Evolutionary conservation across 2,329 filamentous ascomycete species (phyloP).

Genomic region (Ophiostoma pallidulum): DNA sequence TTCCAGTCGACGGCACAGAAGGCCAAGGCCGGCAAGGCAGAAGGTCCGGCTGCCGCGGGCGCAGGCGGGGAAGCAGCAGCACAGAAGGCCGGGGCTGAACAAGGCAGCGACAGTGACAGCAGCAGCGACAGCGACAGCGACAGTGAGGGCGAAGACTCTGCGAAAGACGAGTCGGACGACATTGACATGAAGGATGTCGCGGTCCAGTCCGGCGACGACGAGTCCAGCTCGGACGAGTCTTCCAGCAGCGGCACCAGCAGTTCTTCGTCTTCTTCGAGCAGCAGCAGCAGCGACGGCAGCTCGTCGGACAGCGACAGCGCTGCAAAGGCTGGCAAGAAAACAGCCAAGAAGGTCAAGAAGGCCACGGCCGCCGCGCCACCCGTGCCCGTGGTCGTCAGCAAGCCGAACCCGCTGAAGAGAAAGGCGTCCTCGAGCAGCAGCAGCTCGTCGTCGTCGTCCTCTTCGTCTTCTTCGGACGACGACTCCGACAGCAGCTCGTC

Average conservation of each 20-base stretch:
- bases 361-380: conserved; percentile 4
- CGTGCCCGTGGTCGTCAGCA: conserved; percentile 17
- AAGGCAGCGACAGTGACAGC: conserved; percentile 18
- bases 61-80: neutral
- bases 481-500: conserved; percentile 5
- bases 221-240: conserved; percentile 19
- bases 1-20: conserved; percentile 35
- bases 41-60: neutral
- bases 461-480: conserved; percentile 25
- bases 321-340: conserved; percentile 21
- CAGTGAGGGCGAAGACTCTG: conserved; percentile 25
- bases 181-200: conserved; percentile 40
- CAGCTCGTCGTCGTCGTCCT: conserved; percentile 25
- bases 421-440: conserved; percentile 39
- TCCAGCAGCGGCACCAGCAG: conserved; percentile 18
- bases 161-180: conserved; percentile 25
- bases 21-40: conserved; percentile 19
- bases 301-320: conserved; percentile 20
- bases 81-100: conserved; percentile 17
- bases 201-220: conserved; percentile 15
- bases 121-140: conserved; percentile 27
- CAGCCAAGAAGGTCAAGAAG: conserved; percentile 19
- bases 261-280: conserved; percentile 16
- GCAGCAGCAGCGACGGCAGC: conserved; percentile 24
- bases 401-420: conserved; percentile 41